Evolutionary conservation across 2,329 filamentous ascomycete genomes (phyloP).

Genomic region (Penicillium sp.): DNA sequence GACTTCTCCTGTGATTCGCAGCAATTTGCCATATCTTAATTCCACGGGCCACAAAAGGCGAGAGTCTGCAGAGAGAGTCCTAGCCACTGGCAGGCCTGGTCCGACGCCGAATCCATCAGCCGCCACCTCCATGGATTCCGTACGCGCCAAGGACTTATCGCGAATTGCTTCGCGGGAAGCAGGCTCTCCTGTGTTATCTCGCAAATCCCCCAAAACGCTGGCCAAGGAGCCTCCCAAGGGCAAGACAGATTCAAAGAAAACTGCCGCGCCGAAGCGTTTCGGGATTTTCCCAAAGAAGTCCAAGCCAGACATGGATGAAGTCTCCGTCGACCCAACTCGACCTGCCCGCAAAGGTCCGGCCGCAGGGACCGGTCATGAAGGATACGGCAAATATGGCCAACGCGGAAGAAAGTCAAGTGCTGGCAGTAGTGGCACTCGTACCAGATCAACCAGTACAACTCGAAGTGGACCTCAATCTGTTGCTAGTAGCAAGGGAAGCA

Average conservation of each 20-base stretch:
- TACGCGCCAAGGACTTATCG: constrained; percentile 33
- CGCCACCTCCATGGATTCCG: constrained; percentile 39
- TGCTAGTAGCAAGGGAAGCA: constrained; percentile 42
- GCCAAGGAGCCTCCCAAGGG: constrained; percentile 28
- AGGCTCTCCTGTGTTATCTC: constrained; percentile 30
- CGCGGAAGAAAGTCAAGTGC: constrained; percentile 45
- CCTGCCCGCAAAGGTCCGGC: constrained; percentile 70
- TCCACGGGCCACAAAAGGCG: constrained; percentile 51
- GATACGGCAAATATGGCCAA: constrained; percentile 49
- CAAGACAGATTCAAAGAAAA: constrained; percentile 29
- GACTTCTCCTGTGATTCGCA: constrained; percentile 55
- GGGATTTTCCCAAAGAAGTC: constrained; percentile 73
- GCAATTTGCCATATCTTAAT: constrained; percentile 52
- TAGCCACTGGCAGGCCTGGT: constrained; percentile 31
- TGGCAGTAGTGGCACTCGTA: constrained; percentile 40
- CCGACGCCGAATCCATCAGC: constrained; percentile 32
- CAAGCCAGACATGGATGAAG: constrained; percentile 59
- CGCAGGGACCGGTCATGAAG: constrained; percentile 91
- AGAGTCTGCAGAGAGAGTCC: constrained; percentile 47
- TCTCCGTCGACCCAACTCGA: constrained; percentile 54
- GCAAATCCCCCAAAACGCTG: constrained; percentile 39
- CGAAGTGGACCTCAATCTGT: constrained; percentile 35
- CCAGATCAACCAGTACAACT: constrained; percentile 42
- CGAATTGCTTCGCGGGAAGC: constrained; percentile 34
- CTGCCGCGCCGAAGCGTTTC: constrained; percentile 60